Evolutionary conservation across 768 basidiomycete genomes (phyloP), one percentile per base, ranked within the genome.

Genomic region (Naganishia randhawae): DNA sequence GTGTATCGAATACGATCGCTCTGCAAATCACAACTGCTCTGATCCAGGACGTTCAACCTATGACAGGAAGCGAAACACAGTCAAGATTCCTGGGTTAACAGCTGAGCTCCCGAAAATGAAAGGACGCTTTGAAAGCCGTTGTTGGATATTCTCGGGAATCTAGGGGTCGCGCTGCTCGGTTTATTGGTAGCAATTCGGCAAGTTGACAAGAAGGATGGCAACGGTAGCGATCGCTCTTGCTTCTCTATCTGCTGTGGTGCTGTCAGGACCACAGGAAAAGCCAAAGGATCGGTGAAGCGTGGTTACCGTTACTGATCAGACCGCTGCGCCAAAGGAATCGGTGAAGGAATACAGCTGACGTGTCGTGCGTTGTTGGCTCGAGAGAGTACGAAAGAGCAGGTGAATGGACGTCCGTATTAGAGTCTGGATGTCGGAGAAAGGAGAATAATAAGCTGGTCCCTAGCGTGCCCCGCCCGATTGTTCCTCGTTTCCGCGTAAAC

Each of bases 391-490:
- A 22, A n/a, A 7, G 45, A 22, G 14, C 14, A 19, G 19, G 14
- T 16, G 45, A 48, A 48, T n/a, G n/a, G 3, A 22, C 6, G 45
- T 22, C 45, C 45, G 45, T 48, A 3, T n/a, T 48, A 48, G n/a
- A 48, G 25, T n/a, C n/a, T n/a, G n/a, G n/a, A n/a, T n/a, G n/a
- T n/a, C n/a, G 45, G 45, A 48, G 7, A 48, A n/a, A 22, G 19
- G 45, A 48, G 45, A 48, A 48, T 48, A 48, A 48, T 48, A 48
- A 48, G 4, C 45, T 48, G 45, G n/a, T 48, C 45, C 25, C 45
- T 48, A 48, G 45, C 45, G 45, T 48, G 45, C 45, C 45, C 25
- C 45, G 45, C 45, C 25, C 45, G 45, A 48, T 48, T 48, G 45
- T 48, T 48, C 19, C 45, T 48, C 25, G 45, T n/a, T 22, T 48